Base-by-base conservation (phyloP, 2,329 filamentous ascomycete genomes). In the Fusarium veterinarium region DNA sequence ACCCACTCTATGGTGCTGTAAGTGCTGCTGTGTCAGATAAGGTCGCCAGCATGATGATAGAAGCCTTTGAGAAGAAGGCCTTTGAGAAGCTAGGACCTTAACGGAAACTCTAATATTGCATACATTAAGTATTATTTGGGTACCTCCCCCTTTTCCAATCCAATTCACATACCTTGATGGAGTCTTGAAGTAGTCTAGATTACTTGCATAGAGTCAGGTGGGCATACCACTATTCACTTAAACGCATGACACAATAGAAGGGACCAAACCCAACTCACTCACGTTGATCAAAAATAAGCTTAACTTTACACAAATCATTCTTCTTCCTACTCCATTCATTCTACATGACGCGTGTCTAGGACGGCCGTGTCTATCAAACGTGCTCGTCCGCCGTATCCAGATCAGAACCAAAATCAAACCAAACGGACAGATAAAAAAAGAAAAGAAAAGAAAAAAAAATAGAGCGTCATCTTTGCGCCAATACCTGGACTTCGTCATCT, bases 11-110 rank as follows among this genome's bases (percentile, higher is more conserved):
- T 83, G 91, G 91, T 45, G 90, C 93, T 25, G 86, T 98, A 79
- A 96, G 95, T 80, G 88, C 91, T 41, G 92, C 93, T 38, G 91
- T 96, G 30, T 94, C 94, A 73, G 92, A 94, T 37, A 94, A 93
- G 83, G 91, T 98, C 71, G 95, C 94, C 3, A 91, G 90, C 8
- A 87, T 93, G 72, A 97, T 99, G 95, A 93, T 98, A 73, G 91
- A 93, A 81, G 95, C 96, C 2, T 99, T 99, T 84, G 95, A 98
- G 84, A 89, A 90, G 82, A 88, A 93, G 78, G 95, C 96, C 10
- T 85, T 85, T 79, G 84, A 88, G 76, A 78, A 77, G 58, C 69
- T 83, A 11, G 74, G 71, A 30, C 60, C 59, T 14, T 64, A 60
- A 31, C 69, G 60, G 35, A 73, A 56, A 42, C 67, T 73, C 20